Evolutionary conservation across 257 asterid species (phyloP).

Genomic region (Solanum pimpinellifolium): DNA sequence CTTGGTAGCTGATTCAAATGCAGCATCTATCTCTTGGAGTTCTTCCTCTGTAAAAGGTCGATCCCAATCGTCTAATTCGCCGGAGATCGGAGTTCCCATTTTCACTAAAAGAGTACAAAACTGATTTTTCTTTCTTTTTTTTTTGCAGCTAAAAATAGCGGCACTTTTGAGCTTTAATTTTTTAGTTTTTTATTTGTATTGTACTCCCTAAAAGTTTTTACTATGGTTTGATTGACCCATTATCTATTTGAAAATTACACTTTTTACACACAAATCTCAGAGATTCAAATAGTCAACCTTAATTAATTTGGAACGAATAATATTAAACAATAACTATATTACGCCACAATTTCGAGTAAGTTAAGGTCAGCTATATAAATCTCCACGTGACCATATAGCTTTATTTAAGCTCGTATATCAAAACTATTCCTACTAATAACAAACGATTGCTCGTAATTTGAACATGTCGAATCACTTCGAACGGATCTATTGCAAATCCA

Average conservation of each 20-base stretch:
- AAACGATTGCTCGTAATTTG: neutral
- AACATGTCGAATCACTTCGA: neutral
- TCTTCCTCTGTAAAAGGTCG: slow-evolving; percentile 65
- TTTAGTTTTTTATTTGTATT: neutral
- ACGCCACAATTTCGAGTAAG: accelerated
- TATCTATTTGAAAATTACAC: neutral
- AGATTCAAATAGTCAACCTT: neutral
- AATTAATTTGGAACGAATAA: neutral
- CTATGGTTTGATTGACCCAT: neutral
- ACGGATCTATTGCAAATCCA: neutral
- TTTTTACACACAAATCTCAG: neutral
- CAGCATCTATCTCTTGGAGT: slow-evolving; percentile 58
- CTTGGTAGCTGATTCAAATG: slow-evolving; percentile 20
- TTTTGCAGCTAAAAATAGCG: neutral
- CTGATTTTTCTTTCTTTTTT: neutral
- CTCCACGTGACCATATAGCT: neutral
- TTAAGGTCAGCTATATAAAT: no score
- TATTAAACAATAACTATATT: neutral
- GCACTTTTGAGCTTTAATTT: neutral
- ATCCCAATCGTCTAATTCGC: slow-evolving; percentile 35
- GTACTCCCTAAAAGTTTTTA: neutral
- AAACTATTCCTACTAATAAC: accelerated
- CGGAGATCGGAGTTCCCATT: neutral
- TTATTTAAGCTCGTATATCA: neutral
- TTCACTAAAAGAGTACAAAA: neutral